Evolutionary conservation across 1,139 yeast species (phyloP), one percentile per base, ranked within the genome.

Genomic region (Saccharomyces hybrid): DNA sequence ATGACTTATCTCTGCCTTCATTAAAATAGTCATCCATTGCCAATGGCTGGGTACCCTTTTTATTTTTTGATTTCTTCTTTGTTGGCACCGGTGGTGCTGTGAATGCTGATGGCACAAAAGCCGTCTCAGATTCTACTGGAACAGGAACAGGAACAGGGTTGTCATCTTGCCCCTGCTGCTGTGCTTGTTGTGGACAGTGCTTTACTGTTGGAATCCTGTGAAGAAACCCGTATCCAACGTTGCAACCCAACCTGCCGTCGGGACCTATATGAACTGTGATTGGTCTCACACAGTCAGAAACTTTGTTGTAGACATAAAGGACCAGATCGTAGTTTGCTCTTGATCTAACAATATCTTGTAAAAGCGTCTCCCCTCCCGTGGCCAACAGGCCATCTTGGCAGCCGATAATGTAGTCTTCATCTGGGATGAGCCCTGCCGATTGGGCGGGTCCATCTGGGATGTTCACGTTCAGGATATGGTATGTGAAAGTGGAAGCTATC

Each of bases 171-270:
- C 14, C 47, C 30, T 30, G 49, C 41, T 51, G 50, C 50, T 48
- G 52, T 46, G 14, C 50, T 30, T 32, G 31, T 28, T 50, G 56
- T 23, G 48, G 55, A 53, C 20, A 56, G 51, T 25, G 59, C 27
- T 41, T 51, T 3, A 60, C 61, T 11, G 69, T 52, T n/a, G 97
- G 97, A 16, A 93, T 73, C 60, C 96, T 76, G 67, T 93, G 98
- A 53, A 93, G 74, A 54, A 87, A 76, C 0, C 98, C 98, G 66
- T 90, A 91, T 0, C 97, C 98, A 9, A 93, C 95, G 61, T 91
- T 96, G 71, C 97, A 91, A 1, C 99, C 99, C 48, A 93, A 74
- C 41, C 90, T 75, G 0, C 97, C 97, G 58, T 76, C 78, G 1
- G 87, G 86, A 25, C 86, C 86, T 2, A 91, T 89, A 54, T 81